Conservation (phyloP, 495 filamentous ascomycete genomes). For the Wilcoxina mikolae region DNA sequence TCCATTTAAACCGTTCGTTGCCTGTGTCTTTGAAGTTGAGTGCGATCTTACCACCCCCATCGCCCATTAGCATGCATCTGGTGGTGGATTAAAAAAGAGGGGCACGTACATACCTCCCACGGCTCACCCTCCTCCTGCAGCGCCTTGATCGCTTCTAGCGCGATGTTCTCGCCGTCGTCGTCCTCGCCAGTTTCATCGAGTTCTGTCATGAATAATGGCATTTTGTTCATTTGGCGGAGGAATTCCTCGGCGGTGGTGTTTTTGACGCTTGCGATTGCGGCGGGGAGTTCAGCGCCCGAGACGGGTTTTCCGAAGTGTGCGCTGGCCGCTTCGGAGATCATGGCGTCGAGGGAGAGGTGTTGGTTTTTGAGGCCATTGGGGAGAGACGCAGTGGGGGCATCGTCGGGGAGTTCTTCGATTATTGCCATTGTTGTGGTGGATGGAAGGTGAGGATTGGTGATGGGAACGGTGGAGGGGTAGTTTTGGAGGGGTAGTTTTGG, state of each 20-base stretch:
- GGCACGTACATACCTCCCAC: no score
- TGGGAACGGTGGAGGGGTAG: no score
- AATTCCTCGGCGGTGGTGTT: conserved; percentile 24
- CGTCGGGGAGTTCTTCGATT: conserved; percentile 11
- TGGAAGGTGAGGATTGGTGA: no score
- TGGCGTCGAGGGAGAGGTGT: conserved; percentile 12
- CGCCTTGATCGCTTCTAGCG: conserved; percentile 73
- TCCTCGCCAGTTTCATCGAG: conserved; percentile 54
- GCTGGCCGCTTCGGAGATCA: conserved; percentile 16
- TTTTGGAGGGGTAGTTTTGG: no score
- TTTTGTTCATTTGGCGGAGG: conserved; percentile 23
- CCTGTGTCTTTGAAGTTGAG: conserved; percentile 31
- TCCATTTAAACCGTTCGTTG: conserved; percentile 66
- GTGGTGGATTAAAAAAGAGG: no score
- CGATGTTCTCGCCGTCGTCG: conserved; percentile 48
- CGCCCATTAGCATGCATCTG: no score
- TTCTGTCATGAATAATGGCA: conserved; percentile 87
- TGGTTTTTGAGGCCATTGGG: conserved; percentile 4
- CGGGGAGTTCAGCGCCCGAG: conserved; percentile 19
- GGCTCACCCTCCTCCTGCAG: conserved; percentile 85
- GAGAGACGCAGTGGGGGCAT: neutral
- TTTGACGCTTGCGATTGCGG: conserved; percentile 20
- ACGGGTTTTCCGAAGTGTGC: conserved; percentile 13
- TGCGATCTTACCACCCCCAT: no score
- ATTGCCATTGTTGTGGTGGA: conserved; percentile 8